Base-by-base conservation (phyloP, 129 eudicot species). In the Silybum marianum region DNA sequence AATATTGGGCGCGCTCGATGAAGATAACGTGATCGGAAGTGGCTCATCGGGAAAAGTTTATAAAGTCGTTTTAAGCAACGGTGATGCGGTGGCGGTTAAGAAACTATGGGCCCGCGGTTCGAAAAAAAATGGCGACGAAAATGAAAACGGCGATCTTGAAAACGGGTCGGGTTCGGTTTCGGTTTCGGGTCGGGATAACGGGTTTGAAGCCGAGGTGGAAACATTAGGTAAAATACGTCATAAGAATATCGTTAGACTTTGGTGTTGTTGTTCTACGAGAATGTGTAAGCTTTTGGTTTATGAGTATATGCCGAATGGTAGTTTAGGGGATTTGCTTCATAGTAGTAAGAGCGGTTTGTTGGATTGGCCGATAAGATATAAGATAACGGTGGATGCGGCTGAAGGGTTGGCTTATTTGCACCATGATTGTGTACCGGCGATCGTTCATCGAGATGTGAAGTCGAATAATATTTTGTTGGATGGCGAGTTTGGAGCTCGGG, bases 31-130 rank as follows among this genome's bases (percentile, higher is more conserved):
- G 73, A 89, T 94, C 5, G 98, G 98, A 44, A 89, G 86, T 18
- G 98, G 98, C 3, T 83, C 94, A 1, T 95, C 98, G 0, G 98
- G 98, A n/a, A 95, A 95, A 81, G 98, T 95, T 22, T 95, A 95
- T 88, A 90, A 88, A 81, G 98, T 93, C 26, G 88, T 89, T 23
- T 80, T 95, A 63, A 89, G 93, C 81, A 92, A 82, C 66, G 96
- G 97, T 0, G 98, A 89, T 10, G 86, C 87, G 10, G 98, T 92
- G 42, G 98, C 98, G 0, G 98, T 95, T 78, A 95, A 95, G 62
- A 95, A 89, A 88, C 96, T 95, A 3, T 92, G 96, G 97, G 0
- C 36, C 6, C 87, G 88, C 40, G 79, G 88, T n/a, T 81, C 92
- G 3, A 92, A 90, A 77, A 69, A 65, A 48, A n/a, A n/a, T n/a